These are phyloP conservation scores for Neotropicomus parvogracilis DNA, from an alignment of 1,284 basidiomycete genomes.

Conservation along the genomic window DNA sequence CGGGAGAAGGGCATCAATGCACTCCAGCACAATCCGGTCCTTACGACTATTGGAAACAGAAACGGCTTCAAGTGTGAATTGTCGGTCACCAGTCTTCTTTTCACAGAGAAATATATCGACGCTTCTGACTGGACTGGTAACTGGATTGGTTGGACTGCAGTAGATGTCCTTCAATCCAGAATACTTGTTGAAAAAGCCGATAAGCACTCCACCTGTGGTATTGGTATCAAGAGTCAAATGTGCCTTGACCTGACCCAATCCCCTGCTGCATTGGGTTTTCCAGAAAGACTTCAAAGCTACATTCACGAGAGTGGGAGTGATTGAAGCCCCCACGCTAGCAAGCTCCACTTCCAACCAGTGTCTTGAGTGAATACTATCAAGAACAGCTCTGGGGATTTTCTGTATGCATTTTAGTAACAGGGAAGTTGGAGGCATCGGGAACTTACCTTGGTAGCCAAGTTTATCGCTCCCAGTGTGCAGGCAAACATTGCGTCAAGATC, in stretches of 20 bases:
- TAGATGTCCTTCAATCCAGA: background rate
- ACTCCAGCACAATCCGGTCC: background rate
- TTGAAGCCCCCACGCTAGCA: background rate
- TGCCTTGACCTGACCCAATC: background rate
- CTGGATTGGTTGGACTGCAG: background rate
- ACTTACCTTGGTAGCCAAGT: too few relatives aligned
- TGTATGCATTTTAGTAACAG: too few relatives aligned
- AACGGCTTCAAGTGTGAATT: background rate
- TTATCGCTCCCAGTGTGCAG: too few relatives aligned
- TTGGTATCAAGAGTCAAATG: background rate
- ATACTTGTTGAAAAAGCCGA: background rate
- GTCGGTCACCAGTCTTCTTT: background rate
- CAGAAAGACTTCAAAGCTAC: background rate
- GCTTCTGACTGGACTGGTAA: background rate
- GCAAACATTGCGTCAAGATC: too few relatives aligned
- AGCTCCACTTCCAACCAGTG: background rate
- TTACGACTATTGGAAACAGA: background rate
- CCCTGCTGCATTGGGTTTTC: background rate
- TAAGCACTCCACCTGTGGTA: background rate
- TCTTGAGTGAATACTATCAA: too few relatives aligned
- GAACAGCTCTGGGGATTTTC: too few relatives aligned
- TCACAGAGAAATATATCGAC: background rate
- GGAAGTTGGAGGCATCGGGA: too few relatives aligned
- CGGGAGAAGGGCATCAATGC: background rate
- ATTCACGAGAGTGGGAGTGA: background rate